These are phyloP conservation scores for Yarrowia divulgata DNA, from an alignment of 805 yeast genomes.

Conservation along the genomic window DNA sequence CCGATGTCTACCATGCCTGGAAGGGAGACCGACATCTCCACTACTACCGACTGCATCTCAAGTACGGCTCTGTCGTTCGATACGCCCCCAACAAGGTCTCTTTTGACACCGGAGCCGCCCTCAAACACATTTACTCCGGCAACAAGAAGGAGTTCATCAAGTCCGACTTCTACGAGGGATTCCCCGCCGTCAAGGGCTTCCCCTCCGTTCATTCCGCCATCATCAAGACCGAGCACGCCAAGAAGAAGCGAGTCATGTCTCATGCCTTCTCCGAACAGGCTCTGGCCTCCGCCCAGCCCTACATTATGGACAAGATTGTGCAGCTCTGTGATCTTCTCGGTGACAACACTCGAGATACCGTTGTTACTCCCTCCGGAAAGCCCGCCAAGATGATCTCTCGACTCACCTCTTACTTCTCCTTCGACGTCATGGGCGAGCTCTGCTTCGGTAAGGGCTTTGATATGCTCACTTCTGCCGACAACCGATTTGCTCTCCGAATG, in stretches of 20 bases:
- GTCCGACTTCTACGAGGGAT: constrained; percentile 42
- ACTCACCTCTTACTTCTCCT: constrained; percentile 41
- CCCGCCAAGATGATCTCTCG: constrained; percentile 42
- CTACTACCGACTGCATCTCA: constrained; percentile 39
- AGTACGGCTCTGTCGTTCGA: constrained; percentile 42
- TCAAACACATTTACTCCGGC: constrained; percentile 41
- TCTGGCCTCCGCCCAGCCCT: constrained; percentile 41
- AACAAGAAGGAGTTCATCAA: constrained; percentile 40
- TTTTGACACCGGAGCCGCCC: constrained; percentile 41
- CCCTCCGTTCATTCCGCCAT: constrained; percentile 43
- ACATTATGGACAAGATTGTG: constrained; percentile 41
- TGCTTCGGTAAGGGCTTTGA: constrained; percentile 43
- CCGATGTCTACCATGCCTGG: constrained; percentile 42
- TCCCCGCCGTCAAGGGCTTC: constrained; percentile 43
- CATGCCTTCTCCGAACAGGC: constrained; percentile 42
- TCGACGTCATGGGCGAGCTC: constrained; percentile 43
- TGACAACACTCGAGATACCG: constrained; percentile 40
- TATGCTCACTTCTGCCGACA: constrained; percentile 41
- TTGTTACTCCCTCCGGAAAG: constrained; percentile 36
- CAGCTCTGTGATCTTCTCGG: constrained; percentile 41
- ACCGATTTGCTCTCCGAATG: constrained; percentile 40
- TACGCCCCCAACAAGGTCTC: constrained; percentile 42
- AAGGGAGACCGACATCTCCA: constrained; percentile 42
- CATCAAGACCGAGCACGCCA: constrained; percentile 41
- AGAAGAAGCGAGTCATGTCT: constrained; percentile 42